Evolutionary conservation across 768 basidiomycete genomes (phyloP).

Genomic region (Suillus subaureus): DNA sequence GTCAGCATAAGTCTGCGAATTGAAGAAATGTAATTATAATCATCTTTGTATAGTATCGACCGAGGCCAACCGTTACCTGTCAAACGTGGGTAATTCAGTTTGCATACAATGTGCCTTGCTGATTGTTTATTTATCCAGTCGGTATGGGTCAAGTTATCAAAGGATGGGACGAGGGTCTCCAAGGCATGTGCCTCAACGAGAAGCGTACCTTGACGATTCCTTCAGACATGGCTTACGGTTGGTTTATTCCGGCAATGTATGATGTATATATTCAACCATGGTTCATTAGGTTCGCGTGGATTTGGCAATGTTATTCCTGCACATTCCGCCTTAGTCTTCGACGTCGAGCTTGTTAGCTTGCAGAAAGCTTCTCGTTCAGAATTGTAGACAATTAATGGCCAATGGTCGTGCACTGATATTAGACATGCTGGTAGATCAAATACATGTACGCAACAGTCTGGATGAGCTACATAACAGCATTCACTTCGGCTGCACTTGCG

Average conservation of each 20-base stretch:
- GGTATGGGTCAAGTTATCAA: slow-evolving; percentile 81
- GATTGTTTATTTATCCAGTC: slow-evolving; percentile 44
- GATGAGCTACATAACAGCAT: neutral
- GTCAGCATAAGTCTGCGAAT: slow-evolving; percentile 35
- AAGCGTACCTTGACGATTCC: slow-evolving; percentile 91
- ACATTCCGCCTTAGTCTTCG: slow-evolving; percentile 80
- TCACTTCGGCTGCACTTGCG: slow-evolving; percentile 28
- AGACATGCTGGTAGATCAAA: neutral
- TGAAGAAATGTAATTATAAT: neutral
- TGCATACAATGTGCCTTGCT: neutral
- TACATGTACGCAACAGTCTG: no score
- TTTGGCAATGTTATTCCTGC: slow-evolving; percentile 79
- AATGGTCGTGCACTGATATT: neutral
- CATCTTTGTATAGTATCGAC: slow-evolving; percentile 51
- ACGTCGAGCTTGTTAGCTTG: slow-evolving; percentile 78
- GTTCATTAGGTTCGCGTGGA: slow-evolving; percentile 63
- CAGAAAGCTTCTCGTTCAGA: slow-evolving; percentile 53
- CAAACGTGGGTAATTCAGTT: slow-evolving; percentile 56
- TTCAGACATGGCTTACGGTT: slow-evolving; percentile 78
- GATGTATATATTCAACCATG: neutral
- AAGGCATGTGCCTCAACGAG: slow-evolving; percentile 86
- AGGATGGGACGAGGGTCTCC: slow-evolving; percentile 83
- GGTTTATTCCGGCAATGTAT: slow-evolving; percentile 27
- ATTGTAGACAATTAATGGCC: slow-evolving; percentile 39
- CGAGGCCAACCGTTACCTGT: slow-evolving; percentile 76